Percentiles rank a stretch among this genome's conserved stretches.
Conservation (phyloP, 345 rosid genomes). For the Arabidopsis suecica region DNA sequence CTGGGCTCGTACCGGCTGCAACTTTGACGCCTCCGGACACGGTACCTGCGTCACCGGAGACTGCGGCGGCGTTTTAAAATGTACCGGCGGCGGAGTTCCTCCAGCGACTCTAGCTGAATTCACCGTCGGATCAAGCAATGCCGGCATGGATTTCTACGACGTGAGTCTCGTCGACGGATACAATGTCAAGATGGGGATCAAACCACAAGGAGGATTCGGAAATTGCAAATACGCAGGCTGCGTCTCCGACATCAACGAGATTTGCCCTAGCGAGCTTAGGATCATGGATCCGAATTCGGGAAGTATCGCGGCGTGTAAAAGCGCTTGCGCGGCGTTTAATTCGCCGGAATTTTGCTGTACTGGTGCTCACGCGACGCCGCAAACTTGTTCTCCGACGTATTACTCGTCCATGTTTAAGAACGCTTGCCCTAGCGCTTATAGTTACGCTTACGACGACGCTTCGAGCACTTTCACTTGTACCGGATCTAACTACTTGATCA, state of each 20-base stretch:
- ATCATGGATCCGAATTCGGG: slow-evolving; percentile 51
- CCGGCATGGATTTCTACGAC: slow-evolving; percentile 82
- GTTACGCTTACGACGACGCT: slow-evolving; percentile 92
- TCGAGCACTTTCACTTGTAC: slow-evolving; percentile 81
- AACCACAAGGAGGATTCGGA: slow-evolving; percentile 67
- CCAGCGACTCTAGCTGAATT: slow-evolving; percentile 79
- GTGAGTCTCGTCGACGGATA: slow-evolving; percentile 94
- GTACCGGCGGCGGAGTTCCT: slow-evolving; percentile 76
- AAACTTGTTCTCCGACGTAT: slow-evolving; percentile 74
- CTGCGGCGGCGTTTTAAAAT: slow-evolving; percentile 71
- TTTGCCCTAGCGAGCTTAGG: slow-evolving; percentile 74
- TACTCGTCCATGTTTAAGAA: slow-evolving; percentile 79
- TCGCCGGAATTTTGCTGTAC: slow-evolving; percentile 85
- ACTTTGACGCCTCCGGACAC: slow-evolving; percentile 61
- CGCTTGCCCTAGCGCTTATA: slow-evolving; percentile 89
- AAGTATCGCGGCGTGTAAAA: slow-evolving; percentile 71
- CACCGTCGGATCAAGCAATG: slow-evolving; percentile 55
- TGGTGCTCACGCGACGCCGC: slow-evolving; percentile 69
- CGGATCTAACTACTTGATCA: slow-evolving; percentile 77
- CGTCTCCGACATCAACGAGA: slow-evolving; percentile 62
- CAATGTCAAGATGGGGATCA: slow-evolving; percentile 70
- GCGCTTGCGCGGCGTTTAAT: slow-evolving; percentile 82
- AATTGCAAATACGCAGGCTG: slow-evolving; percentile 84
- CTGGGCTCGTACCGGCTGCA: slow-evolving; percentile 91
- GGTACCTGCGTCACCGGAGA: slow-evolving; percentile 85